These are phyloP conservation scores for Sphaerulina vaccinii DNA, from an alignment of 2,329 filamentous ascomycete genomes.

Conservation along the genomic window DNA sequence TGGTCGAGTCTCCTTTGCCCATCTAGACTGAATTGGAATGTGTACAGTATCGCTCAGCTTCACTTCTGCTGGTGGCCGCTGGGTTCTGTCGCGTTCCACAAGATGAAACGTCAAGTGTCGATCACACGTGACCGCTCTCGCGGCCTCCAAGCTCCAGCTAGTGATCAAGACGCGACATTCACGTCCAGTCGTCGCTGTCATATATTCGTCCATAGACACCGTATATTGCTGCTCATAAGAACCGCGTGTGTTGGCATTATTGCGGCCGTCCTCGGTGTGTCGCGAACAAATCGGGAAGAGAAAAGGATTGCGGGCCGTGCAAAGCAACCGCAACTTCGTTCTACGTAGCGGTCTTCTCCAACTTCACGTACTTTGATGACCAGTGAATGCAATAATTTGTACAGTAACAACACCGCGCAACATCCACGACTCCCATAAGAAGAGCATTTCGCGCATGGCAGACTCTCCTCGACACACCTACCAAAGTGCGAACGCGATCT, in stretches of 20 bases:
- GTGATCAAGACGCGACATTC: neutral
- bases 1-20: no score
- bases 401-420: slow-evolving; percentile 1
- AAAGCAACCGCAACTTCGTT: no score
- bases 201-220: neutral
- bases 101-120: slow-evolving; percentile 2
- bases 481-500: slow-evolving; percentile 20
- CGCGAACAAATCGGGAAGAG: neutral
- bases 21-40: no score
- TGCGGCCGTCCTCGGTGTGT: neutral
- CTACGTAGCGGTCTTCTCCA: slow-evolving; percentile 4
- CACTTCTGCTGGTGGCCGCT: neutral
- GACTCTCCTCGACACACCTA: slow-evolving; percentile 10
- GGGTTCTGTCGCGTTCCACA: neutral
- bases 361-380: slow-evolving; percentile 7
- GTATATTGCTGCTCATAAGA: neutral
- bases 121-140: slow-evolving; percentile 1
- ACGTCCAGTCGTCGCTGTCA: neutral
- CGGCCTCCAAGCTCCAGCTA: neutral
- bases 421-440: neutral
- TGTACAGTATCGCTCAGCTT: neutral
- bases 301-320: neutral
- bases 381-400: neutral
- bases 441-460: slow-evolving; percentile 20
- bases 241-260: slow-evolving; percentile 1